Percentiles rank a stretch among this genome's conserved stretches.
Conservation (phyloP, 371 early-diverging fungal species). For the Rhizopus stolonifer region DNA sequence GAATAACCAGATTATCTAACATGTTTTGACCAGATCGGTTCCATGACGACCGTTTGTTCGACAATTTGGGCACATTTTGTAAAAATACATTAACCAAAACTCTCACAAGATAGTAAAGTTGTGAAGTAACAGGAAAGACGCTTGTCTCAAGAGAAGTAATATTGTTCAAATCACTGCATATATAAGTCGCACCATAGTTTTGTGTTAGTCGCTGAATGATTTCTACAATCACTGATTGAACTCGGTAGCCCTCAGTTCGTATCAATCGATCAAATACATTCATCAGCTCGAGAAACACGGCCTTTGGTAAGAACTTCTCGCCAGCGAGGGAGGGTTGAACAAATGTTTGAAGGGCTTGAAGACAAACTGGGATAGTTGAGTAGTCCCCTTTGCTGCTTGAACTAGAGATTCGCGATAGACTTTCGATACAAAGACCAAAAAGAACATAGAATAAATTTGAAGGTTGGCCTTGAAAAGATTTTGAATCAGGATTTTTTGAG, state of each 20-base stretch:
- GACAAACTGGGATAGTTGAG: constrained; percentile 37
- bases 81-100: constrained; percentile 51
- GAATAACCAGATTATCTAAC: constrained; percentile 19
- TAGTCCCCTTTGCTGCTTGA: constrained; percentile 36
- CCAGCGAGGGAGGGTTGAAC: constrained; percentile 45
- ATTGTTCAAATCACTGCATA: constrained; percentile 48
- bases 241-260: constrained; percentile 50
- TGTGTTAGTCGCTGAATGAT: constrained; percentile 45
- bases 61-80: constrained; percentile 43
- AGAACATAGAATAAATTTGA: constrained; percentile 57
- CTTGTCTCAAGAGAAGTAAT: constrained; percentile 34
- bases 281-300: constrained; percentile 62
- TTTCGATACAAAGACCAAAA: constrained; percentile 67
- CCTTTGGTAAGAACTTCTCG: constrained; percentile 43
- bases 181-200: constrained; percentile 36
- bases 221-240: constrained; percentile 49
- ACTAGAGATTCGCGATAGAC: constrained; percentile 49
- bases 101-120: constrained; percentile 46
- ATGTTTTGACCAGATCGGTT: constrained; percentile 11
- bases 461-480: constrained; percentile 26
- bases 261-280: constrained; percentile 64
- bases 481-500: constrained; percentile 34
- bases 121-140: constrained; percentile 47
- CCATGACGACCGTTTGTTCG: constrained; percentile 27
- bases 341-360: constrained; percentile 42